phyloP scores from a whole-genome alignment of 1,139 yeast species.

The Barnettozyma hawaiiensis region DNA sequence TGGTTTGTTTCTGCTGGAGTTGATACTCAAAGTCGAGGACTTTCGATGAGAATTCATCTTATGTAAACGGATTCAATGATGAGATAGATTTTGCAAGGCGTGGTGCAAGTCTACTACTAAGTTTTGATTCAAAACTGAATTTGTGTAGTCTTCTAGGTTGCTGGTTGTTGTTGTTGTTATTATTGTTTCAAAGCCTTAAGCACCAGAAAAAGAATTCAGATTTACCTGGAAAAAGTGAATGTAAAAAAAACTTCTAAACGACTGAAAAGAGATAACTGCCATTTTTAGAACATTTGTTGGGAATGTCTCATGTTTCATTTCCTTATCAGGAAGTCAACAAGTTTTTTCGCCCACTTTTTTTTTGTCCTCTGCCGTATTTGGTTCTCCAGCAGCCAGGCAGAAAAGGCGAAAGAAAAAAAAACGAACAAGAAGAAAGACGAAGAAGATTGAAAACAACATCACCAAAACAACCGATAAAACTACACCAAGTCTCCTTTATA shows the following conservation, averaged over 20 bases:
- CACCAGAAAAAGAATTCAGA: too few relatives aligned
- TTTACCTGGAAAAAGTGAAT: too few relatives aligned
- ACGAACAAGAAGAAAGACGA: too few relatives aligned
- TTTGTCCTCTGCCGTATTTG: too few relatives aligned
- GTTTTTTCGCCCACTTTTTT: slow-evolving; percentile 1
- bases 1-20: slow-evolving; percentile 24
- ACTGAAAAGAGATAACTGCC: not conserved
- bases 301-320: not conserved
- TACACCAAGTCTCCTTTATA: too few relatives aligned
- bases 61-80: not conserved
- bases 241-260: not conserved
- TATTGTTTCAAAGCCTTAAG: too few relatives aligned
- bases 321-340: slow-evolving; percentile 12
- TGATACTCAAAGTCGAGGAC: slow-evolving; percentile 23
- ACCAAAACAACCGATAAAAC: too few relatives aligned
- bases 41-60: slow-evolving; percentile 20
- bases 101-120: not conserved
- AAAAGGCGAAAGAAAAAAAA: not conserved
- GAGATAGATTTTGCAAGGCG: not conserved
- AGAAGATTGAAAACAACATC: too few relatives aligned
- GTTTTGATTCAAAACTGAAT: not conserved
- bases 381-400: too few relatives aligned
- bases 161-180: too few relatives aligned
- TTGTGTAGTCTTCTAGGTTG: too few relatives aligned
- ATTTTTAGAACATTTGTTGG: not conserved